Conservation (phyloP, 495 filamentous ascomycete genomes). For the Talaromyces borbonicus region DNA sequence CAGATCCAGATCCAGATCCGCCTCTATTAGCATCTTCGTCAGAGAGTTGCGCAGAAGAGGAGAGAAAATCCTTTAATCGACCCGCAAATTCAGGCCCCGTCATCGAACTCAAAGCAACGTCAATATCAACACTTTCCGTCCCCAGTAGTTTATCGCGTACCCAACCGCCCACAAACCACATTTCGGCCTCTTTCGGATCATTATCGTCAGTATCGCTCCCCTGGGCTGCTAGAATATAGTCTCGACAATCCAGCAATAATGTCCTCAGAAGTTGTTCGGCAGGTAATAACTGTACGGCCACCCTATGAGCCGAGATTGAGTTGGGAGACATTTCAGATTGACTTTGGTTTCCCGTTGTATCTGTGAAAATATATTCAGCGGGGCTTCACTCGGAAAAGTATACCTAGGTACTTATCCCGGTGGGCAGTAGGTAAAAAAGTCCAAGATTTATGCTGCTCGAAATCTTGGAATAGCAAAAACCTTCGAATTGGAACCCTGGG, state of each 20-base stretch:
- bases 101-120: slow-evolving; percentile 1
- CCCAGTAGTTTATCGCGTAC: slow-evolving; percentile 4
- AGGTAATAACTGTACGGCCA: not conserved
- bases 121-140: not conserved
- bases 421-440: too few species aligned
- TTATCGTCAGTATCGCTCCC: not conserved
- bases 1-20: too few species aligned
- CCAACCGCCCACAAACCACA: slow-evolving; percentile 5
- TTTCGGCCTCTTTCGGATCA: not conserved
- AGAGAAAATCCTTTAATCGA: not conserved
- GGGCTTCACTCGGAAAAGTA: too few species aligned
- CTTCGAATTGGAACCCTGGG: not conserved
- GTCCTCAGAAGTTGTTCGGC: not conserved
- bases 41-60: not conserved
- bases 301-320: not conserved
- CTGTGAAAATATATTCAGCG: not conserved
- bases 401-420: too few species aligned
- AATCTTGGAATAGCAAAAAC: not conserved
- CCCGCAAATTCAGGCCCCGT: not conserved
- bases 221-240: not conserved
- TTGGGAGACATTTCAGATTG: not conserved
- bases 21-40: too few species aligned
- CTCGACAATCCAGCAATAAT: not conserved
- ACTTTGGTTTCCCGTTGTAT: not conserved
- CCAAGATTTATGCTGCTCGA: too few species aligned